phyloP scores from a whole-genome alignment of 176 grass and related monocot genomes.

The Cenchrus fungigraminus region DNA sequence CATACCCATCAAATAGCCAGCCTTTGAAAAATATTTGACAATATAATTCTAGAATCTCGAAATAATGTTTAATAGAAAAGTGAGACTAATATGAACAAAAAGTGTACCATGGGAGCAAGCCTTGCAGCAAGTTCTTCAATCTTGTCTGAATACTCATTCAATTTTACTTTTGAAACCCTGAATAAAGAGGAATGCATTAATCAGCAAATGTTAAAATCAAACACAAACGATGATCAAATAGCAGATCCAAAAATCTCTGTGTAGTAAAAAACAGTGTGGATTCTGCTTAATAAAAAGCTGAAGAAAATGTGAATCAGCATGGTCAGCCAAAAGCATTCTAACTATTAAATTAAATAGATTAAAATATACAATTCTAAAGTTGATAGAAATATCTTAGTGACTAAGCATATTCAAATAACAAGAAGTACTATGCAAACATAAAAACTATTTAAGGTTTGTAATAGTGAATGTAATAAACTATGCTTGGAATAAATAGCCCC shows the following conservation, averaged over 20 bases:
- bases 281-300: not conserved
- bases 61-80: not conserved
- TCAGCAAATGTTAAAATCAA: not conserved
- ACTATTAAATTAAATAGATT: not conserved
- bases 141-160: constrained; percentile 69
- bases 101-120: constrained; percentile 22
- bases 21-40: not conserved
- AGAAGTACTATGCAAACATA: not conserved
- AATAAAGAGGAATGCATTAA: not conserved
- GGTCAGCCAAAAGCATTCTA: not conserved
- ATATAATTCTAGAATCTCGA: not conserved
- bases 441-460: not conserved
- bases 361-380: not conserved
- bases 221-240: not conserved
- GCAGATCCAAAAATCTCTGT: not conserved
- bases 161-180: constrained; percentile 68
- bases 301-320: not conserved
- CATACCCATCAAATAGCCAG: not conserved
- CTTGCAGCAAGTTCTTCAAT: constrained; percentile 66
- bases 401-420: not conserved
- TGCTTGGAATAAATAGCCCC: too few species aligned
- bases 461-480: not conserved
- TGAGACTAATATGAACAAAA: not conserved
- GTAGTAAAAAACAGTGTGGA: not conserved
- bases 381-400: not conserved